Conservation (phyloP, 768 basidiomycete species). For the Suillus plorans region DNA sequence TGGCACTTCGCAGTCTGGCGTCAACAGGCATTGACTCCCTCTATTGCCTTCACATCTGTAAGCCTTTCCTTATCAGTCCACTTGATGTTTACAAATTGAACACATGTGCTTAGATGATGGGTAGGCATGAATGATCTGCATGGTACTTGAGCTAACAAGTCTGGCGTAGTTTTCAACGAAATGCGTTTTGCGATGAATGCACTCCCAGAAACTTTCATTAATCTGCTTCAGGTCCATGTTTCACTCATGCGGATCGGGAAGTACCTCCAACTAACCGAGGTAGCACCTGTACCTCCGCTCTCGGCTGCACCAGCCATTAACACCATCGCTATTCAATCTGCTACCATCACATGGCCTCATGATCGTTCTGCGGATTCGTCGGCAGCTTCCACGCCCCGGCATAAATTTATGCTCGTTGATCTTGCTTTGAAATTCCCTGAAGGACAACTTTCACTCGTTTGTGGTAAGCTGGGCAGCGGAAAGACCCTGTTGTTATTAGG, state of each 20-base stretch:
- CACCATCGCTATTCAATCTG: constrained; percentile 74
- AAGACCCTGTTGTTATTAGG: constrained; percentile 83
- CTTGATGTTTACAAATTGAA: not conserved
- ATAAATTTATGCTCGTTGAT: constrained; percentile 78
- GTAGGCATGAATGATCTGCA: constrained; percentile 23
- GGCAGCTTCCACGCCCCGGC: constrained; percentile 66
- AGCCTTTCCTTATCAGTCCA: constrained; percentile 19
- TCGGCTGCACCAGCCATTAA: constrained; percentile 44
- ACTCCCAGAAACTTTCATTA: constrained; percentile 89
- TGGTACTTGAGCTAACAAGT: not conserved
- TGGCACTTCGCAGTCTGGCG: constrained; percentile 77
- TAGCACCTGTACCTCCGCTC: constrained; percentile 59
- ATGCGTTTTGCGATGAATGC: constrained; percentile 87
- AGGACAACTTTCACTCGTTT: constrained; percentile 79
- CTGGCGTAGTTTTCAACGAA: constrained; percentile 69
- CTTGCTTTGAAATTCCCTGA: constrained; percentile 74
- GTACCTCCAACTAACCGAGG: constrained; percentile 76
- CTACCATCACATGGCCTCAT: constrained; percentile 89
- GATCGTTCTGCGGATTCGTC: constrained; percentile 62
- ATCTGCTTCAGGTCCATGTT: constrained; percentile 83
- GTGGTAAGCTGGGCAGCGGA: constrained; percentile 87
- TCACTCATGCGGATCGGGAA: constrained; percentile 90
- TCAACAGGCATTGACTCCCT: constrained; percentile 69
- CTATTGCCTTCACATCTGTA: constrained; percentile 78
- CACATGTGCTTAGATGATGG: constrained; percentile 35